Base-by-base conservation (phyloP, 331 rosid species). In the Phaseolus coccineus region DNA sequence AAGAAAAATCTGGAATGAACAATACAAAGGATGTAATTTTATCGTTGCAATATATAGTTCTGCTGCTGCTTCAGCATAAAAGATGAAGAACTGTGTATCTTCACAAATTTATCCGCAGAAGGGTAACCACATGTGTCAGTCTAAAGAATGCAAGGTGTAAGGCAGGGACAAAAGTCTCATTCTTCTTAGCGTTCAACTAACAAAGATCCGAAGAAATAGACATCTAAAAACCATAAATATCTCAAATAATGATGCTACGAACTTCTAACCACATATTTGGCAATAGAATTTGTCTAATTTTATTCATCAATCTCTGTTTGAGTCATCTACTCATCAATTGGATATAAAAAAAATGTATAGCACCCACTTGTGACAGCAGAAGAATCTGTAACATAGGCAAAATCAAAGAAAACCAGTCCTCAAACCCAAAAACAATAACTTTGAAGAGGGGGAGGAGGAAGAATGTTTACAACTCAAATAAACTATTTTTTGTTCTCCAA, bases 371-470 rank as follows among this genome's bases (percentile, higher is more conserved):
- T 42, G 30, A 52, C 52, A 35, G 27, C 64, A 53, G 71, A 33
- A 52, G 56, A 51, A 70, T 66, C 8, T 57, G 8, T 12, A 53
- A 47, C 50, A 33, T 48, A 51, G 10, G 73, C 85, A 76, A 47
- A 40, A 51, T 67, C 63, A 82, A 62, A 33, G 63, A 77, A 71
- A 71, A 63, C 37, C 37, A 3, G 66, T 28, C 82, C 67, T 69
- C 13, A 8, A 51, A 69, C 53, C 63, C 39, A 76, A 51, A n/a
- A 69, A 50, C 39, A 46, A 48, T 30, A 66, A 44, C 55, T 52
- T 63, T 52, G 69, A 76, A 69, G 15, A 64, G 67, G 15, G 37
- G 67, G 37, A 46, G 14, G 62, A 51, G 11, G 72, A 44, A 33
- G 65, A 47, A 46, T 81, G 56, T 47, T 40, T 46, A 48, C 47